These are phyloP conservation scores for Apiospora marii DNA, from an alignment of 2,329 filamentous ascomycete genomes.

Conservation along the genomic window DNA sequence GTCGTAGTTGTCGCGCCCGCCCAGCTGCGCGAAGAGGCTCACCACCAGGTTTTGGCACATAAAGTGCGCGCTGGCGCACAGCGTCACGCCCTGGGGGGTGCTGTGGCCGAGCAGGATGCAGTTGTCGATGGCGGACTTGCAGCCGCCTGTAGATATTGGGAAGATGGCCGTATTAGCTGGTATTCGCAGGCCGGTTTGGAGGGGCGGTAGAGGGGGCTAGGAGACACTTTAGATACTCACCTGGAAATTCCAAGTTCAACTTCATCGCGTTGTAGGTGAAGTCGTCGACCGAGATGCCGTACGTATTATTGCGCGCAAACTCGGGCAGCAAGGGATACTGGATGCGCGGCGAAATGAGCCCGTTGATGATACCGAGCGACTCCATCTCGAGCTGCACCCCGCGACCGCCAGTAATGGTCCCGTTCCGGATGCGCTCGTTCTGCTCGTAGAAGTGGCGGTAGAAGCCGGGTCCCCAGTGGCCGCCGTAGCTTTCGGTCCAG, in stretches of 20 bases:
- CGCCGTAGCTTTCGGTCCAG: slow-evolving; percentile 34
- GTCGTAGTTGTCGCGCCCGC: slow-evolving; percentile 57
- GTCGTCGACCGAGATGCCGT: slow-evolving; percentile 64
- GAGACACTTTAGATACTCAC: slow-evolving; percentile 45
- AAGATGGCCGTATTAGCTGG: neutral
- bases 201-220: no score
- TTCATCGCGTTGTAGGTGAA: slow-evolving; percentile 47
- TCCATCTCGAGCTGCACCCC: slow-evolving; percentile 55
- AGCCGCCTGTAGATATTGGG: neutral
- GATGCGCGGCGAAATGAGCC: slow-evolving; percentile 70
- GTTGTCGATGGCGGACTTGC: neutral
- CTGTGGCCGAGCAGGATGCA: neutral
- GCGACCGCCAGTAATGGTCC: neutral
- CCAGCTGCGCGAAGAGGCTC: slow-evolving; percentile 43
- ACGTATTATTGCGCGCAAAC: slow-evolving; percentile 71
- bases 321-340: slow-evolving; percentile 65
- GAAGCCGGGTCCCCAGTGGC: slow-evolving; percentile 31
- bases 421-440: slow-evolving; percentile 21
- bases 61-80: neutral
- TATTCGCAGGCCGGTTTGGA: neutral
- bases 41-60: neutral
- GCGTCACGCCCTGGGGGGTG: neutral
- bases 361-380: slow-evolving; percentile 75
- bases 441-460: slow-evolving; percentile 23
- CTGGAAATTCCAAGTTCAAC: slow-evolving; percentile 30